Evolutionary conservation across 2,329 filamentous ascomycete species (phyloP), one percentile per base, ranked within the genome.

Genomic region (Colletotrichum trifolii): DNA sequence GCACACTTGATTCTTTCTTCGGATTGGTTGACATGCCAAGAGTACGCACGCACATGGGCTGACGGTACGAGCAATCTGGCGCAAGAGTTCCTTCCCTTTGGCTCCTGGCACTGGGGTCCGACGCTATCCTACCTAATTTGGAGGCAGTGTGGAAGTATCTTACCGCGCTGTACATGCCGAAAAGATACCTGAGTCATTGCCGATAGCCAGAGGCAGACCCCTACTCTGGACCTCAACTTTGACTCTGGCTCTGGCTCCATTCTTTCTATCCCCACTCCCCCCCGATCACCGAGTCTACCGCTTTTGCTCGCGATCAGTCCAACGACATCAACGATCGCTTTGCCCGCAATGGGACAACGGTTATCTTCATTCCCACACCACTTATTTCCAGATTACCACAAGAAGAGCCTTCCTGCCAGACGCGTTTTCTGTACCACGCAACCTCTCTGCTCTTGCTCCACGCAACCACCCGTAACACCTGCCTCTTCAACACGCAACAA

Each of bases 211-310:
- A 35, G 40, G 8, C 39, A 33, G 49, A 54, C 50, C 47, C 39
- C 48, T 55, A 57, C 43, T 38, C 15, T 40, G 34, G 40, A 12
- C 25, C 40, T 56, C 15, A 15, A 55, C 42, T 25, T 25, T 25
- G 25, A 25, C 4, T 25, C 25, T 25, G 25, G 25, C 25, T 25
- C 25, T 25, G 25, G 25, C 25, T 25, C 25, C 25, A 25, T 25
- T 25, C 39, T 53, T 35, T n/a, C 43, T 55, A 54, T 65, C 38
- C 57, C 36, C 54, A 48, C 61, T n/a, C 56, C 60, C 52, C 52
- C 59, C 65, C 67, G 65, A 67, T 68, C 67, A 65, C 60, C 53
- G 45, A 17, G 43, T 59, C 36, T 63, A 42, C 56, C 33, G 55
- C 66, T 45, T 39, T 42, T 4, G 49, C 52, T 59, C 47, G 47